Evolutionary conservation across 176 grass and related monocot genomes (phyloP).

Genomic region (Zizania latifolia): DNA sequence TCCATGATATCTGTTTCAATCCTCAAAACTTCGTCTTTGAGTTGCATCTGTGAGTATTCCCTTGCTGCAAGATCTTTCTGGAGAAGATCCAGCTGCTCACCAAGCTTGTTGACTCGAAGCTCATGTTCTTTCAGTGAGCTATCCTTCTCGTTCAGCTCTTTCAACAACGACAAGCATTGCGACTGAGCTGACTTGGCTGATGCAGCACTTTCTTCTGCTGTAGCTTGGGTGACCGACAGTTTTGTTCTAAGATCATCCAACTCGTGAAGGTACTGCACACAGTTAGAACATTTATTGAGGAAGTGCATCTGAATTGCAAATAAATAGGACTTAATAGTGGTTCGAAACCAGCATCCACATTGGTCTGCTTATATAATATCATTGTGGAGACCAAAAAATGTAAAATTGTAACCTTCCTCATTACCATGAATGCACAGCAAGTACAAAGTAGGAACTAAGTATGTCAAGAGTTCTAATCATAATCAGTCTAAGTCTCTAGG

Average conservation of each 20-base stretch:
- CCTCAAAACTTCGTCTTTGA: constrained; percentile 62
- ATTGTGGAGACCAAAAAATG: not conserved
- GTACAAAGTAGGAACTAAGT: not conserved
- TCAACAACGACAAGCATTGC: constrained; percentile 54
- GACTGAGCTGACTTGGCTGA: constrained; percentile 63
- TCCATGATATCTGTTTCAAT: constrained; percentile 67
- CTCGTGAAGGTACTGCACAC: constrained; percentile 54
- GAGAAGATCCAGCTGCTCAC: constrained; percentile 62
- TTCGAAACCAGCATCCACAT: not conserved
- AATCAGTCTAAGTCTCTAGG: too few species aligned
- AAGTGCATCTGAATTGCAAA: not conserved
- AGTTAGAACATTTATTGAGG: not conserved
- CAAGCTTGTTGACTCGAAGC: constrained; percentile 61
- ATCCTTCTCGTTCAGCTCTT: constrained; percentile 75
- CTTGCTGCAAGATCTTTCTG: constrained; percentile 63
- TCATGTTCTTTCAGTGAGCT: constrained; percentile 58
- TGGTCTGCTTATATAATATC: not conserved
- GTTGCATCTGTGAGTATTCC: constrained; percentile 69
- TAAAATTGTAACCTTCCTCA: not conserved
- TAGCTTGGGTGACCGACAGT: constrained; percentile 56
- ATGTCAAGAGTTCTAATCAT: not conserved
- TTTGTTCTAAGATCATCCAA: constrained; percentile 67
- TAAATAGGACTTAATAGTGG: not conserved
- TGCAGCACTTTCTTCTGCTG: constrained; percentile 70
- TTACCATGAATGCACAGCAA: not conserved